Evolutionary conservation across 306 rosid species (phyloP).

Genomic region (Cucumis hystrix): DNA sequence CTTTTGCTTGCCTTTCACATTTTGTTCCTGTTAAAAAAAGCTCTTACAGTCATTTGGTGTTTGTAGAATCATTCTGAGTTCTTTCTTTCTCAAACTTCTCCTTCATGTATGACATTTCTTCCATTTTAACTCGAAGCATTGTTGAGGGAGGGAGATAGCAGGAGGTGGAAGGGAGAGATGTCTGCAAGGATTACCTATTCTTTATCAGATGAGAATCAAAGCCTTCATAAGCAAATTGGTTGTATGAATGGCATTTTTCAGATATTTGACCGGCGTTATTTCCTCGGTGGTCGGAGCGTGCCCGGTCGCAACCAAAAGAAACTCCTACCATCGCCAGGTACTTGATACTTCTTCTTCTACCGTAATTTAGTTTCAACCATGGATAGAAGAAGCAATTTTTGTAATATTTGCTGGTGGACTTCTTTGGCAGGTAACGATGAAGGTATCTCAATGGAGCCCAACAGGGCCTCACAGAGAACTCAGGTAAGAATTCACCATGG

Average conservation of each 20-base stretch:
- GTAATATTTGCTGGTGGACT: background rate
- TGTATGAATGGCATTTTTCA: constrained; percentile 71
- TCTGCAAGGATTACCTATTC: constrained; percentile 36
- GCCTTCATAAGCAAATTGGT: constrained; percentile 75
- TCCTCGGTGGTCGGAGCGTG: constrained; percentile 28
- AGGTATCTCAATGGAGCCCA: constrained; percentile 20
- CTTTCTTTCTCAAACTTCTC: background rate
- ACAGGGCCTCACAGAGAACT: constrained; percentile 14
- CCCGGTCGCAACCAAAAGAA: constrained; percentile 22
- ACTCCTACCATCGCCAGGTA: constrained; percentile 27
- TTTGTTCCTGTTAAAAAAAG: background rate
- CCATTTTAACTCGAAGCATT: background rate
- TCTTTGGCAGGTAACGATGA: constrained; percentile 25
- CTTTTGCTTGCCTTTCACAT: background rate
- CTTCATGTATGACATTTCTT: background rate
- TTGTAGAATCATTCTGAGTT: background rate
- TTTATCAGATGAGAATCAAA: constrained; percentile 46
- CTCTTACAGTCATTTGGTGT: background rate
- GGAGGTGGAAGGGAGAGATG: constrained; percentile 30
- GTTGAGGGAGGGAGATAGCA: constrained; percentile 10
- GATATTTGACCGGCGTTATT: constrained; percentile 68
- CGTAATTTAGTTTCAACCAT: background rate
- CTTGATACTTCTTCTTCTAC: background rate
- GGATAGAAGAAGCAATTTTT: background rate
- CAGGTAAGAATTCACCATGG: constrained; percentile 26